Evolutionary conservation across 2,329 filamentous ascomycete genomes (phyloP).

Genomic region (Colletotrichum sublineola): DNA sequence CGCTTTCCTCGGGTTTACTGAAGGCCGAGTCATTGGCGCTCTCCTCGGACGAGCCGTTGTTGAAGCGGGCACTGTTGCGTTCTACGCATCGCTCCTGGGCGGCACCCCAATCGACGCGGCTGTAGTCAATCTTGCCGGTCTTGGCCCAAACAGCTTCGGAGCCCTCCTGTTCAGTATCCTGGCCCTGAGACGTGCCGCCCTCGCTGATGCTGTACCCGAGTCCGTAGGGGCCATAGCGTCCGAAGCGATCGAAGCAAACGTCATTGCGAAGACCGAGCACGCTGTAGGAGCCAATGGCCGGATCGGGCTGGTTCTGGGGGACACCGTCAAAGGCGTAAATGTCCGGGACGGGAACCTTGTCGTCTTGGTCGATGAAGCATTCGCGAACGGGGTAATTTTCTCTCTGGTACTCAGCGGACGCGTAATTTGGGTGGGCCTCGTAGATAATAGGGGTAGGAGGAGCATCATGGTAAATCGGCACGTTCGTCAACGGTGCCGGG

Average conservation of each 20-base stretch:
- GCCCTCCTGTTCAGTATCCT: slow-evolving; percentile 79
- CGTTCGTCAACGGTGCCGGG: slow-evolving; percentile 51
- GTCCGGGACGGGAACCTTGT: slow-evolving; percentile 70
- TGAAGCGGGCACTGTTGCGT: slow-evolving; percentile 75
- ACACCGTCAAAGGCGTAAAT: slow-evolving; percentile 78
- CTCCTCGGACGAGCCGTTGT: slow-evolving; percentile 54
- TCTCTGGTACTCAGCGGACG: slow-evolving; percentile 66
- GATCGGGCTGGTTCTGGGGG: slow-evolving; percentile 81
- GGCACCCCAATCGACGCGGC: slow-evolving; percentile 66
- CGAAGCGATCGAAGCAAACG: slow-evolving; percentile 90
- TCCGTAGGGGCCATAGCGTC: slow-evolving; percentile 86
- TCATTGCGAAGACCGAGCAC: slow-evolving; percentile 81
- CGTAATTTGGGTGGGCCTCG: slow-evolving; percentile 77
- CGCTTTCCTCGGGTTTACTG: slow-evolving; percentile 32
- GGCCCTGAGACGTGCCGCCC: slow-evolving; percentile 79
- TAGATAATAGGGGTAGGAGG: slow-evolving; percentile 59
- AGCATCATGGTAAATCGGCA: slow-evolving; percentile 51
- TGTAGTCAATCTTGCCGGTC: slow-evolving; percentile 69
- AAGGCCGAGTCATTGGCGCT: slow-evolving; percentile 12
- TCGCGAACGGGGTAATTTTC: slow-evolving; percentile 66
- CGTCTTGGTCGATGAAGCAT: slow-evolving; percentile 74
- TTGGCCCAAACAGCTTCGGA: slow-evolving; percentile 70
- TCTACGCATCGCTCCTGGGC: slow-evolving; percentile 67
- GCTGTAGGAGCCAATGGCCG: slow-evolving; percentile 81
- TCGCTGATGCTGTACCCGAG: slow-evolving; percentile 81